Evolutionary conservation across 305 asterid genomes (phyloP).

Genomic region (Andrographis paniculata): DNA sequence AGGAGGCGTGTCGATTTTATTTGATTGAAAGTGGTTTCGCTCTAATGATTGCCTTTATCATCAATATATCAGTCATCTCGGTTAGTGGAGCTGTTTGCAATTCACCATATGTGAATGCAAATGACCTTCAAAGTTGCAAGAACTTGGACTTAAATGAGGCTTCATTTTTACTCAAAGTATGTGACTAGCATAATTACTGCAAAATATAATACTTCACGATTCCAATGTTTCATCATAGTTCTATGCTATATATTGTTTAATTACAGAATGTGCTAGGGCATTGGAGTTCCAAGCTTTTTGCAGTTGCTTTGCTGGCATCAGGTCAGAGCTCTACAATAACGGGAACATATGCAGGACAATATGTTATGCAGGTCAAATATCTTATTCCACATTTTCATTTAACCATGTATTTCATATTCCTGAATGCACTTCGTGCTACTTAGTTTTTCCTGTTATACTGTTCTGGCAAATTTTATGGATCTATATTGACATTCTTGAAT

Average conservation of each 20-base stretch:
- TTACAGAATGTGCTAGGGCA: slow-evolving; percentile 71
- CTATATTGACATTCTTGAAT: slow-evolving; percentile 2
- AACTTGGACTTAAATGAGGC: slow-evolving; percentile 87
- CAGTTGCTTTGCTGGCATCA: slow-evolving; percentile 91
- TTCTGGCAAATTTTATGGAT: background rate
- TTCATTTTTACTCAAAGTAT: slow-evolving; percentile 78
- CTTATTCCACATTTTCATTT: slow-evolving; percentile 5
- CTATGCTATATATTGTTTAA: background rate
- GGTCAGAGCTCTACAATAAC: slow-evolving; percentile 98
- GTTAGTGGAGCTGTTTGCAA: slow-evolving; percentile 90
- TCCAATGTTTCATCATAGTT: background rate
- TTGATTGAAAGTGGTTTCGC: slow-evolving; percentile 87
- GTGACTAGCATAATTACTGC: slow-evolving; percentile 4
- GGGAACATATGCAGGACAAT: slow-evolving; percentile 97
- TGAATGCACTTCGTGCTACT: background rate
- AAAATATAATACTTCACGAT: background rate
- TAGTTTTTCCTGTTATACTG: background rate
- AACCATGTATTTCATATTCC: background rate
- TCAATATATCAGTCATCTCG: slow-evolving; percentile 80
- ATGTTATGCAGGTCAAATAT: slow-evolving; percentile 78
- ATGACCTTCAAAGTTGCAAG: slow-evolving; percentile 53
- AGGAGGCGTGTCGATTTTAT: slow-evolving; percentile 96
- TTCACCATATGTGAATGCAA: slow-evolving; percentile 44
- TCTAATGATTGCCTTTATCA: slow-evolving; percentile 71
- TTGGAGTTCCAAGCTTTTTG: slow-evolving; percentile 96